A percentile compares a stretch with the other conserved stretches of the same genome.
Conservation (phyloP, 1,284 basidiomycete species). For the Cerioporus squamosus region DNA sequence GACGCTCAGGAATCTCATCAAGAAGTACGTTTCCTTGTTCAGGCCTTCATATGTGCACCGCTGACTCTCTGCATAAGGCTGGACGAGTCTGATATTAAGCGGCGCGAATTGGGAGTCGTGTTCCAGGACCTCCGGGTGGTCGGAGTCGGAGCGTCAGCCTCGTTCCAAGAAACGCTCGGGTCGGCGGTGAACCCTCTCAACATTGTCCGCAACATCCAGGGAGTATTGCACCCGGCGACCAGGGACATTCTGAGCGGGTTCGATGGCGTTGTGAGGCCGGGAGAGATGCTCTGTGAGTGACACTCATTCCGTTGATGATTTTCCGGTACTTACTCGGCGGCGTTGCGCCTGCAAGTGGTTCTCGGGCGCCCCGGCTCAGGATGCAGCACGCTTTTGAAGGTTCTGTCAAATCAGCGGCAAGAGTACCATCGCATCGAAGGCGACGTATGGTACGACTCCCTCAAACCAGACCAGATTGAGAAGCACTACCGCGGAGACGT, state of each 20-base stretch:
- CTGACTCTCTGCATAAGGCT: constrained; percentile 35
- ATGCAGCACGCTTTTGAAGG: constrained; percentile 76
- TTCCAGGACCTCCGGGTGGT: constrained; percentile 54
- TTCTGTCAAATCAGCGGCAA: constrained; percentile 67
- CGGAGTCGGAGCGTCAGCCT: constrained; percentile 47
- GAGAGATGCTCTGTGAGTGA: constrained; percentile 59
- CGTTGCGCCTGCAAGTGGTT: constrained; percentile 45
- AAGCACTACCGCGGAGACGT: constrained; percentile 69
- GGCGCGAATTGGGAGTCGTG: constrained; percentile 52
- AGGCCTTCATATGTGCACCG: neutral
- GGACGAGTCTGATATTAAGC: constrained; percentile 47
- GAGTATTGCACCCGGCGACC: constrained; percentile 41
- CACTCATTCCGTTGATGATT: too few species aligned
- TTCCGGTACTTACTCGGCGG: neutral
- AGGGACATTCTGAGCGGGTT: constrained; percentile 53
- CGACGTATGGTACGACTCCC: constrained; percentile 68
- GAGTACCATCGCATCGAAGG: constrained; percentile 69
- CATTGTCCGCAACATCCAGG: constrained; percentile 31
- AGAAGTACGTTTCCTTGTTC: constrained; percentile 41
- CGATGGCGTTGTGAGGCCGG: constrained; percentile 55
- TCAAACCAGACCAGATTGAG: constrained; percentile 55
- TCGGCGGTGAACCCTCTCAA: constrained; percentile 44
- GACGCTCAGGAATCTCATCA: constrained; percentile 40
- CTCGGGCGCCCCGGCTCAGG: constrained; percentile 73
- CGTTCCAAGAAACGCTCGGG: constrained; percentile 46